Base-by-base conservation (phyloP, 2,329 filamentous ascomycete species). In the Aspergillus proliferans region DNA sequence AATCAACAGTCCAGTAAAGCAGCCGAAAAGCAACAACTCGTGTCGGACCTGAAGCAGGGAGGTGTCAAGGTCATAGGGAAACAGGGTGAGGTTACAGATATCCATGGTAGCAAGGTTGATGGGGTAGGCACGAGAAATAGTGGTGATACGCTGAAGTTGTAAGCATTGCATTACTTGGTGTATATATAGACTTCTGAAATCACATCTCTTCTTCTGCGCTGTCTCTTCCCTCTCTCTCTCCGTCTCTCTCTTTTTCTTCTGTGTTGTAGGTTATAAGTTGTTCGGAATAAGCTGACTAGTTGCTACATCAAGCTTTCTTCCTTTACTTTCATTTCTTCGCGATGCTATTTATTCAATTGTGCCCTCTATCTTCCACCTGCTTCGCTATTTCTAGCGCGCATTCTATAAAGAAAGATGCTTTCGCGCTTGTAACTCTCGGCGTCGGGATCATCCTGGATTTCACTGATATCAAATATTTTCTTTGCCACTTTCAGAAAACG, bases 1-100 rank as follows among this genome's bases (percentile, higher is more conserved):
- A 71, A 71, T 53, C 73, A 77, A 51, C 76, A 73, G 19, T 59
- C 78, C 45, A 71, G 67, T 44, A 68, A 68, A 52, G 57, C 59
- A n/a, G 62, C 62, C 9, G 67, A 74, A 48, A 71, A 76, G 62
- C 76, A 79, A 54, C 72, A 76, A 46, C 76, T 87, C 38, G 66
- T 88, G 47, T 81, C 81, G 1, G 81, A 85, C 49, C 73, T 92
- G 63, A 88, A 86, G 75, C 88, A 86, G 78, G 90, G 88, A 46
- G 88, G 88, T 52, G 92, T 96, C 59, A 92, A 87, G 77, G 81
- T 97, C 52, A 93, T 96, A 71, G 91, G 90, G 54, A 87, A 86
- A 72, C 91, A 88, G 76, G 92, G 92, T 46, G 85, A 91, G 68
- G 74, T 95, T 47, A 85, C 85, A 15, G 86, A 94, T 71, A 80